Base-by-base conservation (phyloP, 225 moss, liverwort and hornwort genomes). In the Polytrichum commune region DNA sequence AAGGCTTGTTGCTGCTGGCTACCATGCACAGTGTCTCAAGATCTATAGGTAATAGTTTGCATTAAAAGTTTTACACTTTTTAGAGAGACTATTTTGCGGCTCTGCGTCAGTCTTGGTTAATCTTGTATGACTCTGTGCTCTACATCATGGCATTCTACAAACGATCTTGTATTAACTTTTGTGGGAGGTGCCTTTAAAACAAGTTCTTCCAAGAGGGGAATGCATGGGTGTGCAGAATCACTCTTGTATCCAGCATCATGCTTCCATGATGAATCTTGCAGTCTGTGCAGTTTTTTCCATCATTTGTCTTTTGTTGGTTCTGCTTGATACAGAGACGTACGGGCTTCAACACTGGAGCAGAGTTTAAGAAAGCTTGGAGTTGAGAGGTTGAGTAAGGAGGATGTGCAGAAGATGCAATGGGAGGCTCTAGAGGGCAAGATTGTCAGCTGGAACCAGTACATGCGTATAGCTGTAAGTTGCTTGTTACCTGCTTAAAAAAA, bases 371-470 rank as follows among this genome's bases (percentile, higher is more conserved):
- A 89, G 61, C 81, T 96, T 54, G 90, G 91, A 57, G 90, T 92
- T 69, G 93, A 93, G 81, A 93, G 86, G 28, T 69, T 96, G 74
- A 93, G 81, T 67, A 93, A 86, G 80, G 83, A 90, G 27, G 89
- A 92, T 77, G 90, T 92, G 53, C 83, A 92, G 63, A 92, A 92
- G 73, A 88, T 93, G 90, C 88, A 87, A 29, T 90, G 89, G 93
- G 90, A 93, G 72, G 78, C 81, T 38, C 78, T 93, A 27, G 92
- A 96, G 73, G 72, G 89, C 56, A 92, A 90, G 73, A 93, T 92
- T 74, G 90, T 85, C n/a, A 90, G 72, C 68, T 96, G 93, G 92
- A 92, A 93, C 74, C 82, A 89, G 57, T 89, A 83, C 76, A 93
- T 77, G 90, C 86, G 80, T 10, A 90, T 89, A 72, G 89, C 86